Conservation (phyloP, 331 rosid species). For the Quercus lobata region DNA sequence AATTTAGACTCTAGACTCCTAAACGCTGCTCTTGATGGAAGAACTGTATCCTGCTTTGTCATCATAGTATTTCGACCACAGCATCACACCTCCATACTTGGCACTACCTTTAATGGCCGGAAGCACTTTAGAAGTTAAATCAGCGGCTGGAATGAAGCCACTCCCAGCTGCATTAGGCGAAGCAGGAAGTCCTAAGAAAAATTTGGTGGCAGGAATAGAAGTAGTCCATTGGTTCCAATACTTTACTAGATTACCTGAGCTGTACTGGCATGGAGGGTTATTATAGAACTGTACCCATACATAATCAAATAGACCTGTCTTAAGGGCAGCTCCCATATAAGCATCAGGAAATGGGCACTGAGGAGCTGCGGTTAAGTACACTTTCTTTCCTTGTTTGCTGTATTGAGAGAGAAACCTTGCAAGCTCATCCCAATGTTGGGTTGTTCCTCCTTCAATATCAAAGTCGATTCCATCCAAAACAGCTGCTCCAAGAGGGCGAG, state of each 20-base stretch:
- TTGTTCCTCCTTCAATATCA: too few species aligned
- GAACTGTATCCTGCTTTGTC: neutral
- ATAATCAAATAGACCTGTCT: conserved; percentile 14
- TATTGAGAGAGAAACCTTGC: too few species aligned
- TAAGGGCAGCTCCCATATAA: neutral
- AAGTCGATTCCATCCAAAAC: too few species aligned
- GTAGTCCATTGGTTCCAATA: conserved; percentile 3
- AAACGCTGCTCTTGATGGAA: neutral
- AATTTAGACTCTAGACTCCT: neutral
- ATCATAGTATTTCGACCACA: conserved; percentile 1
- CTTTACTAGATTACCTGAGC: neutral
- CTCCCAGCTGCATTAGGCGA: conserved; percentile 8
- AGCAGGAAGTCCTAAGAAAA: conserved; percentile 14
- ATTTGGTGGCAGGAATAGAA: neutral
- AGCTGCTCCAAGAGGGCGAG: too few species aligned
- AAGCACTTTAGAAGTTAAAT: conserved; percentile 9
- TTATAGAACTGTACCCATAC: conserved; percentile 17
- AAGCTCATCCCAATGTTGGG: too few species aligned
- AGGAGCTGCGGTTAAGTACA: too few species aligned
- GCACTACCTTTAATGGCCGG: neutral
- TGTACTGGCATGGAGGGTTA: conserved; percentile 9
- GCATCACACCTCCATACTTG: conserved; percentile 1
- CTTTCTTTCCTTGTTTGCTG: too few species aligned
- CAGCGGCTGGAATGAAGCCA: conserved; percentile 13
- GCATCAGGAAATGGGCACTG: conserved; percentile 17